These are phyloP conservation scores for Chlorella sp. DNA, from an alignment of 139 green algal genomes.

Conservation along the genomic window DNA sequence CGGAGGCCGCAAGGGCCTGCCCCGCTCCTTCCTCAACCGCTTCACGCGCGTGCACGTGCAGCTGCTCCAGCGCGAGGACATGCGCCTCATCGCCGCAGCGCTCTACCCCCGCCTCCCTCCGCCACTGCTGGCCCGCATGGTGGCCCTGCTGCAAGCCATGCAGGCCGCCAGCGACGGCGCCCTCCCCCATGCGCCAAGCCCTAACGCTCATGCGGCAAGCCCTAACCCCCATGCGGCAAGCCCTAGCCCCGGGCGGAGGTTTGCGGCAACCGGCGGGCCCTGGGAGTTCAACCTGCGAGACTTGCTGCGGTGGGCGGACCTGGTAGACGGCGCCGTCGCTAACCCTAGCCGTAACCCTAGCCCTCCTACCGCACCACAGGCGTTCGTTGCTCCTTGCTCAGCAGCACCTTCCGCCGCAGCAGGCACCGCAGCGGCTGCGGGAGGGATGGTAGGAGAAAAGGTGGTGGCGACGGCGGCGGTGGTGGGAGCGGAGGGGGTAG, in stretches of 20 bases:
- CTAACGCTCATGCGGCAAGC: background rate
- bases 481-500: background rate
- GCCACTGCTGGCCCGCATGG: constrained; percentile 61
- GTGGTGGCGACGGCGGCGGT: no score
- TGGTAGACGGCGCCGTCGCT: constrained; percentile 47
- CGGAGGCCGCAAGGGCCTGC: constrained; percentile 92
- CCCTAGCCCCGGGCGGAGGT: constrained; percentile 10
- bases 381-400: background rate
- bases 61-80: constrained; percentile 65
- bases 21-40: constrained; percentile 94
- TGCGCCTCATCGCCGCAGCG: constrained; percentile 64
- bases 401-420: no score
- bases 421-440: background rate
- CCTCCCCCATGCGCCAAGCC: no score
- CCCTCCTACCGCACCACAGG: background rate
- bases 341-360: background rate
- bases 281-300: constrained; percentile 99
- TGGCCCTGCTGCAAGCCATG: constrained; percentile 65
- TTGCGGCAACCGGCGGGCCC: constrained; percentile 73
- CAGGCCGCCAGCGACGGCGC: constrained; percentile 41
- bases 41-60: constrained; percentile 86
- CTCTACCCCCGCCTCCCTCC: constrained; percentile 69
- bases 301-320: constrained; percentile 91
- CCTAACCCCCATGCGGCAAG: background rate
- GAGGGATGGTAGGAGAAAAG: background rate